Percentiles rank a stretch among this genome's conserved stretches.
phyloP scores from a whole-genome alignment of 2,329 filamentous ascomycete genomes.

The Orbilia oligospora region DNA sequence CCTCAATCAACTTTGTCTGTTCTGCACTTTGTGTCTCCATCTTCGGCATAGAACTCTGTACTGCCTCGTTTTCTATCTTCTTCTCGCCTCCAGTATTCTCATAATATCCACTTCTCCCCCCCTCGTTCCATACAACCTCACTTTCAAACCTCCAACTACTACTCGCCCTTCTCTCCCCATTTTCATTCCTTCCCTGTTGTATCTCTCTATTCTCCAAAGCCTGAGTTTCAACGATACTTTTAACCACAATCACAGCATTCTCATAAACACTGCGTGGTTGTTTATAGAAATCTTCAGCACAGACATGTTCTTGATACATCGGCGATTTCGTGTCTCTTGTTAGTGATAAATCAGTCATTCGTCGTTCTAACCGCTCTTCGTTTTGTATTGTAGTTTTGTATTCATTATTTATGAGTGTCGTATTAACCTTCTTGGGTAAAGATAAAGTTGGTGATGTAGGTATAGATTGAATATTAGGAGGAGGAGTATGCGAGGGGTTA shows the following conservation, averaged over 20 bases:
- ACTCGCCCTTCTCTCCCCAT: not conserved
- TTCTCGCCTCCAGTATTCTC: not conserved
- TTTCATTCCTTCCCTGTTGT: not conserved
- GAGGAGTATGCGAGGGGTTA: not conserved
- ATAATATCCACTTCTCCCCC: not conserved
- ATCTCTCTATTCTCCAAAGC: not conserved
- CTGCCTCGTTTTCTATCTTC: not conserved
- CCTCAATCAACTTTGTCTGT: not conserved
- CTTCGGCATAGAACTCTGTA: not conserved
- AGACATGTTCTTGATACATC: slow-evolving; percentile 50
- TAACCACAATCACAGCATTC: slow-evolving; percentile 23
- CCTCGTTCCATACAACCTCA: slow-evolving; percentile 39
- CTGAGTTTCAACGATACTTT: slow-evolving; percentile 1
- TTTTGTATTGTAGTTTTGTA: not conserved
- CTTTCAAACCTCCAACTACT: slow-evolving; percentile 46
- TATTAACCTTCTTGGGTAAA: not conserved
- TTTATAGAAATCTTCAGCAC: slow-evolving; percentile 50
- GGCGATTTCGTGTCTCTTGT: not conserved
- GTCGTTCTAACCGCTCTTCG: not conserved
- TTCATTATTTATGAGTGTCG: not conserved
- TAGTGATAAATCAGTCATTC: not conserved
- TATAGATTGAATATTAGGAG: not conserved
- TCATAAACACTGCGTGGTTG: slow-evolving; percentile 23
- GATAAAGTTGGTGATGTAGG: not conserved
- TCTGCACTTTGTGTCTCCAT: not conserved